A percentile compares a stretch with the other conserved stretches of the same genome.
phyloP scores from a whole-genome alignment of 352 stramenopile genomes.

The Phytophthora citrophthora region DNA sequence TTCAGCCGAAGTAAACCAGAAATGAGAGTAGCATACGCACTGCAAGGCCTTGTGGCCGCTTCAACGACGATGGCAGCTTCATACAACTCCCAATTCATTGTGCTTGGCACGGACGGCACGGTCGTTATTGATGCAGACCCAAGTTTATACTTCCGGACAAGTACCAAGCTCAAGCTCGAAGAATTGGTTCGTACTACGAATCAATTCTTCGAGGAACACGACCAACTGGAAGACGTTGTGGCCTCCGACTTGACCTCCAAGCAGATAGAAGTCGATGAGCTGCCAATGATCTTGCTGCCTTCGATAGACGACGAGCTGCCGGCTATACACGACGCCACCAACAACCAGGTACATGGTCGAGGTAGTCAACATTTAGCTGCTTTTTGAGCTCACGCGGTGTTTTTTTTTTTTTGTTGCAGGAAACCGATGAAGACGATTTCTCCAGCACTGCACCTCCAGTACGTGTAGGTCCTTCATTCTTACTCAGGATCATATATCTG shows the following conservation, averaged over 20 bases:
- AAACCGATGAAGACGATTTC: constrained; percentile 42
- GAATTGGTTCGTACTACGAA: not conserved
- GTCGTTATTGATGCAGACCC: constrained; percentile 39
- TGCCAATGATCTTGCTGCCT: constrained; percentile 10
- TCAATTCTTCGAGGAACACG: constrained; percentile 3
- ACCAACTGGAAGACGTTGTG: constrained; percentile 8
- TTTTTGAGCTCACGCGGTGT: constrained; percentile 1
- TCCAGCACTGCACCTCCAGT: constrained; percentile 17
- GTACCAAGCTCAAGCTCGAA: not conserved
- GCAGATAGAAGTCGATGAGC: constrained; percentile 3
- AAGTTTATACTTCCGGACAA: constrained; percentile 33
- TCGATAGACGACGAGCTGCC: constrained; percentile 8
- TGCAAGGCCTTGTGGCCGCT: constrained; percentile 18
- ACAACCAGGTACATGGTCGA: constrained; percentile 5
- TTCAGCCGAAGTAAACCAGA: constrained; percentile 1
- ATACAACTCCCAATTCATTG: constrained; percentile 40
- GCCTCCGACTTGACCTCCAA: not conserved
- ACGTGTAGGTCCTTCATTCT: not conserved
- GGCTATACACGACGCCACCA: not conserved
- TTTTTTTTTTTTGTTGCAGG: not conserved
- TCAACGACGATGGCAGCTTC: constrained; percentile 6
- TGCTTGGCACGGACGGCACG: constrained; percentile 43
- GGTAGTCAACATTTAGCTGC: not conserved
- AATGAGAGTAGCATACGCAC: constrained; percentile 18
- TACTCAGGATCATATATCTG: not conserved